Evolutionary conservation across 371 early-diverging fungal species (phyloP).

Genomic region (Globomyces sp.): DNA sequence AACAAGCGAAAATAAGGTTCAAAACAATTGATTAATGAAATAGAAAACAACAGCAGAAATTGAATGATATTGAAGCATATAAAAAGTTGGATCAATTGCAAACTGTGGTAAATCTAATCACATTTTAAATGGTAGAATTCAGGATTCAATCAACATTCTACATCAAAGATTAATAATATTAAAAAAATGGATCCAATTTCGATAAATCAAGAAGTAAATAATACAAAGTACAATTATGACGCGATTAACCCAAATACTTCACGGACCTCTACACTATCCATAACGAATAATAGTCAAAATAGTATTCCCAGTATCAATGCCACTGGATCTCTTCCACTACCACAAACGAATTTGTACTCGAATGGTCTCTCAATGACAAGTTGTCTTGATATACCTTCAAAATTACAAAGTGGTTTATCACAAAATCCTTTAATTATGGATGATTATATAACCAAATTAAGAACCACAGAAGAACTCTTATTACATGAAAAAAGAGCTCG

Average conservation of each 20-base stretch:
- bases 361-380: background rate
- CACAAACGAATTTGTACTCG: too few relatives aligned
- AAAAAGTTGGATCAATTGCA: background rate
- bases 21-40: background rate
- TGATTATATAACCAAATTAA: conserved; percentile 28
- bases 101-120: background rate
- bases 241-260: background rate
- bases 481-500: conserved; percentile 36
- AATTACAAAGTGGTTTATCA: background rate
- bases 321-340: conserved; percentile 6
- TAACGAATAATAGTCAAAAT: conserved; percentile 13
- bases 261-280: background rate
- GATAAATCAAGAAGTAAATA: too few relatives aligned
- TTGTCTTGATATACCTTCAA: background rate
- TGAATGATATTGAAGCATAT: conserved; percentile 13
- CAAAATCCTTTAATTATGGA: conserved; percentile 10
- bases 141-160: background rate
- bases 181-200: too few relatives aligned
- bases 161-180: too few relatives aligned
- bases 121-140: background rate
- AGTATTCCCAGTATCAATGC: background rate
- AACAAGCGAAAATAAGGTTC: conserved; percentile 40
- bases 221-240: background rate
- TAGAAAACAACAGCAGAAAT: conserved; percentile 16
- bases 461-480: conserved; percentile 36